Percentiles rank a stretch among this genome's conserved stretches.
phyloP scores from a whole-genome alignment of 192 early-diverging fungal genomes.

The Radiomyces spectabilis region DNA sequence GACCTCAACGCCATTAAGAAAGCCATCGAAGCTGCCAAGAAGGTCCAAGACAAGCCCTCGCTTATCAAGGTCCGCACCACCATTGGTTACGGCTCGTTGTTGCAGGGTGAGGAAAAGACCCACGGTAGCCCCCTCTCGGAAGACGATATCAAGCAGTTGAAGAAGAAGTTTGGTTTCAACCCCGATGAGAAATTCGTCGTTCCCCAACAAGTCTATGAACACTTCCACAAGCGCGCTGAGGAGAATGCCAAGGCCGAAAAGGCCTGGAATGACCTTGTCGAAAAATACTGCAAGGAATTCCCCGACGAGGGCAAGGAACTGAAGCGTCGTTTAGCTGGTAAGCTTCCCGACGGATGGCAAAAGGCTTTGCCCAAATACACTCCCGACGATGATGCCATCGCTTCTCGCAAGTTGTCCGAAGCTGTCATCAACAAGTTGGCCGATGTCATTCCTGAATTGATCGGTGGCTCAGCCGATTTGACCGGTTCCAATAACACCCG shows the following conservation, averaged over 20 bases:
- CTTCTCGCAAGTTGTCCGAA: conserved; percentile 86
- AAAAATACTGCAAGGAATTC: conserved; percentile 54
- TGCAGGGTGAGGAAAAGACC: conserved; percentile 83
- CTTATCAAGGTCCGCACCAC: conserved; percentile 86
- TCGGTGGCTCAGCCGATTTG: conserved; percentile 93
- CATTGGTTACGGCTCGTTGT: conserved; percentile 92
- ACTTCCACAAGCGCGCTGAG: conserved; percentile 42
- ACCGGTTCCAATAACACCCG: conserved; percentile 89
- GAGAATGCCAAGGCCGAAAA: conserved; percentile 56
- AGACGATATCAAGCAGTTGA: conserved; percentile 72
- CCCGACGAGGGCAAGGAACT: conserved; percentile 63
- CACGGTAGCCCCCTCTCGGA: conserved; percentile 81
- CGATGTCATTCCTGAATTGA: conserved; percentile 68
- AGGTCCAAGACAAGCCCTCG: conserved; percentile 82
- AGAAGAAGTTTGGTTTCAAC: conserved; percentile 79
- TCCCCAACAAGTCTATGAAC: conserved; percentile 52
- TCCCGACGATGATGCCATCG: conserved; percentile 63
- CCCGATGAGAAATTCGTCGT: conserved; percentile 69
- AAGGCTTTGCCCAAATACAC: conserved; percentile 67
- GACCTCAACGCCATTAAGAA: conserved; percentile 60
- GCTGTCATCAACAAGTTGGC: conserved; percentile 73
- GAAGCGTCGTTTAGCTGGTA: conserved; percentile 59
- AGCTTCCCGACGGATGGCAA: conserved; percentile 65
- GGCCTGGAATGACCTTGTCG: conserved; percentile 70
- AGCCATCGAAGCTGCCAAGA: conserved; percentile 80